These are phyloP conservation scores for Hyphopichia pseudoburtonii DNA, from an alignment of 1,139 yeast genomes.

Conservation along the genomic window DNA sequence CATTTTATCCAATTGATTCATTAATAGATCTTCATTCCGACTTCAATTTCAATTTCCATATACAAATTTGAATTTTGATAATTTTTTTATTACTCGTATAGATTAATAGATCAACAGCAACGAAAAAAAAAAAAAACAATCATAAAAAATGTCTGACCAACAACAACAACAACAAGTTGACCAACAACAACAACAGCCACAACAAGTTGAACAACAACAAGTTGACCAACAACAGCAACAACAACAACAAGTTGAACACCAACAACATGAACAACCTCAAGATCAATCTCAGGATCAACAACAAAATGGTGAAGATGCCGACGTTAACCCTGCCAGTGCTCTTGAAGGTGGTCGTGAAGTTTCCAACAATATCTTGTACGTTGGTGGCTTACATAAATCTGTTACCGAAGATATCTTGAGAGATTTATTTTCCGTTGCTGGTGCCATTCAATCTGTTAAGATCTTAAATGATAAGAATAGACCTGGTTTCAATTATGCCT, in stretches of 20 bases:
- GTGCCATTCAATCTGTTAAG: conserved; percentile 62
- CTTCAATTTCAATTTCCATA: neutral
- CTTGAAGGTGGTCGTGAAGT: conserved; percentile 80
- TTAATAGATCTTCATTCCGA: neutral
- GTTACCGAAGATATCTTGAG: conserved; percentile 62
- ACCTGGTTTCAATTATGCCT: conserved; percentile 77
- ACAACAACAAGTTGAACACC: conserved; percentile 9
- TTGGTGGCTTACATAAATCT: conserved; percentile 69
- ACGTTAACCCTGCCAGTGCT: conserved; percentile 59
- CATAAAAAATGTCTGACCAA: conserved; percentile 10
- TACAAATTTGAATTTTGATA: neutral
- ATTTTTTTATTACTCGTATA: neutral
- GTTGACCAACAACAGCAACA: conserved; percentile 8
- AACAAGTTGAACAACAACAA: conserved; percentile 9
- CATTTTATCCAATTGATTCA: neutral
- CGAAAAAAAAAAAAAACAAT: no score
- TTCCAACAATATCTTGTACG: conserved; percentile 70
- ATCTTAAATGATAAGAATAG: conserved; percentile 74
- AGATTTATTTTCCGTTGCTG: conserved; percentile 63
- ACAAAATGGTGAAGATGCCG: conserved; percentile 2
- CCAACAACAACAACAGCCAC: conserved; percentile 9
- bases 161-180: conserved; percentile 7
- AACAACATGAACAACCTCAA: conserved; percentile 20
- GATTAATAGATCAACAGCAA: conserved; percentile 1
- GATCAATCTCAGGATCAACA: neutral